Evolutionary conservation across 257 asterid genomes (phyloP).

Genomic region (Nicotiana otophora): DNA sequence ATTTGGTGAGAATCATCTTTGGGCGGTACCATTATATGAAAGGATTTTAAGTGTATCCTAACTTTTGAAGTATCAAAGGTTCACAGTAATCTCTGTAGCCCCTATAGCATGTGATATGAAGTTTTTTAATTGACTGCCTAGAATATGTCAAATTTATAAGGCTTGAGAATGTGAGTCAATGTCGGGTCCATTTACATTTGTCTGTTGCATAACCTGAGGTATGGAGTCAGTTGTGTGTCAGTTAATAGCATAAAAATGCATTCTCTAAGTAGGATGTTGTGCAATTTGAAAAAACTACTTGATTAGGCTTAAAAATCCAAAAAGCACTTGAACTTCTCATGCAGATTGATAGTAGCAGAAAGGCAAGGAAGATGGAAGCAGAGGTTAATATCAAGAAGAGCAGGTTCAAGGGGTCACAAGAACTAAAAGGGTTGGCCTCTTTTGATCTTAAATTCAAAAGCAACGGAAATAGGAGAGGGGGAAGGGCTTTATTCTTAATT

Average conservation of each 20-base stretch:
- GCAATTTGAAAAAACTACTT: background rate
- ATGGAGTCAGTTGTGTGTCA: background rate
- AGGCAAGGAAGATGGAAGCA: too few species aligned
- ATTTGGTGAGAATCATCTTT: background rate
- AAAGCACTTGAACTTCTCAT: too few species aligned
- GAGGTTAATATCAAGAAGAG: too few species aligned
- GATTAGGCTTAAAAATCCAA: background rate
- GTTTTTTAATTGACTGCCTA: background rate
- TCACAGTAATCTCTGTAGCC: background rate
- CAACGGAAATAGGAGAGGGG: too few species aligned
- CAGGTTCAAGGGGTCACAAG: too few species aligned
- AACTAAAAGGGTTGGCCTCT: too few species aligned
- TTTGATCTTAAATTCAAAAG: too few species aligned
- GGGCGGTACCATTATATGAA: background rate
- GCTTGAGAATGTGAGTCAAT: background rate
- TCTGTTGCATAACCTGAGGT: background rate
- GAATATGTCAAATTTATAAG: background rate
- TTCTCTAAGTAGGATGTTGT: background rate
- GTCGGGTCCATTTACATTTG: background rate
- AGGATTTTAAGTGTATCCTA: background rate
- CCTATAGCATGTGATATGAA: background rate
- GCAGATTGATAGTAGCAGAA: too few species aligned
- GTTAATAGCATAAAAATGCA: background rate
- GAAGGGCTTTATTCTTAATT: too few species aligned
- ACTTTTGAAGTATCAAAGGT: background rate